Conservation (phyloP, 768 basidiomycete genomes). For the Gyrodon lividus region DNA sequence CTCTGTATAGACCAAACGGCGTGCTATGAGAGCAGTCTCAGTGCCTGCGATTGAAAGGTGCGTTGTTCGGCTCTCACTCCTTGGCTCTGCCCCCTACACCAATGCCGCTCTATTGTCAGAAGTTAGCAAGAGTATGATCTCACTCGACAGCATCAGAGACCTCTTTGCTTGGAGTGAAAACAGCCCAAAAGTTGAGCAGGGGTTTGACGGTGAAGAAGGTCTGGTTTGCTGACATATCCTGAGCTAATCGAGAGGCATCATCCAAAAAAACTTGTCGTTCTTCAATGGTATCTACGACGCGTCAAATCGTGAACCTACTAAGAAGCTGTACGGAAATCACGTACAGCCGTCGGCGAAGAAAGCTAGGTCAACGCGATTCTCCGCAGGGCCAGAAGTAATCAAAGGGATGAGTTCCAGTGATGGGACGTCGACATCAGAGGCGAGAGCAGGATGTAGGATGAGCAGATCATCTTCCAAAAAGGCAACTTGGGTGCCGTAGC, state of each 20-base stretch:
- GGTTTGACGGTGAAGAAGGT: conserved; percentile 77
- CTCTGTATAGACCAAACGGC: conserved; percentile 71
- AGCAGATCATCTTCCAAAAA: conserved; percentile 4
- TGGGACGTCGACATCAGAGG: conserved; percentile 30
- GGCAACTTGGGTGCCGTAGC: conserved; percentile 7
- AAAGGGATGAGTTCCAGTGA: conserved; percentile 57
- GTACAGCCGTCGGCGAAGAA: conserved; percentile 80
- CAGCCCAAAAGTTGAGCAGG: conserved; percentile 79
- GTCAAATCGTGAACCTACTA: background rate
- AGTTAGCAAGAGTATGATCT: conserved; percentile 7
- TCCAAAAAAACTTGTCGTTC: conserved; percentile 64
- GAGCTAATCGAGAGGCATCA: conserved; percentile 64
- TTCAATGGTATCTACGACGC: conserved; percentile 44
- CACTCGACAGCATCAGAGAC: conserved; percentile 38
- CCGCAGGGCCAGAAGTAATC: conserved; percentile 56
- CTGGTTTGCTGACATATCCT: conserved; percentile 69
- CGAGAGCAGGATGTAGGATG: background rate
- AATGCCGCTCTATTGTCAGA: conserved; percentile 55
- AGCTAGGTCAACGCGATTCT: conserved; percentile 70
- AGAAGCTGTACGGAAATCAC: conserved; percentile 23
- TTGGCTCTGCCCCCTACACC: conserved; percentile 68
- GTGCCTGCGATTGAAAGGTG: background rate
- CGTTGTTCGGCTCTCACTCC: conserved; percentile 44
- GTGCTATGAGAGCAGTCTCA: conserved; percentile 45
- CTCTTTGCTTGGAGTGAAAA: conserved; percentile 73